phyloP scores from a whole-genome alignment of 192 early-diverging fungal species.

The Powellomyces hirtus region DNA sequence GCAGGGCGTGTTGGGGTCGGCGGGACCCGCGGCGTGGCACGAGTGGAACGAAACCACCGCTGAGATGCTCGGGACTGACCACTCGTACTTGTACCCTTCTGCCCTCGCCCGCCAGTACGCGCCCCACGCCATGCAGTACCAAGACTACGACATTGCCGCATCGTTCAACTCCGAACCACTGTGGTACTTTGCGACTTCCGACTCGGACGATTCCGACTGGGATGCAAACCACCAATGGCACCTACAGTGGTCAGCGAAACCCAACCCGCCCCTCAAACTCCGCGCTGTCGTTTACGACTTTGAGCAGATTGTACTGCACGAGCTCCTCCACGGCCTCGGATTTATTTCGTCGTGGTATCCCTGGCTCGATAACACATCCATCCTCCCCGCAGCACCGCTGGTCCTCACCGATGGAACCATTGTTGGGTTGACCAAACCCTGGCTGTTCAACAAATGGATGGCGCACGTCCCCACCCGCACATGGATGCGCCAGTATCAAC shows the following conservation, averaged over 20 bases:
- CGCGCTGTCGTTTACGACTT: slow-evolving; percentile 33
- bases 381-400: slow-evolving; percentile 27
- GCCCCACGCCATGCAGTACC: slow-evolving; percentile 7
- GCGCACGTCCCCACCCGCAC: slow-evolving; percentile 25
- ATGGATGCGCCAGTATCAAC: slow-evolving; percentile 38
- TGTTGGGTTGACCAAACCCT: slow-evolving; percentile 25
- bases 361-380: not conserved
- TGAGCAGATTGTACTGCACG: slow-evolving; percentile 39
- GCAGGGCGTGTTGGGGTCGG: slow-evolving; percentile 30
- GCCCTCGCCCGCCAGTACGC: slow-evolving; percentile 36
- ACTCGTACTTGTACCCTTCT: slow-evolving; percentile 37
- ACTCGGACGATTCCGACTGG: slow-evolving; percentile 15
- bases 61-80: slow-evolving; percentile 24
- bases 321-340: slow-evolving; percentile 47
- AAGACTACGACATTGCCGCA: slow-evolving; percentile 31
- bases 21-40: slow-evolving; percentile 30
- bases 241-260: not conserved
- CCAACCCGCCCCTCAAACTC: not conserved
- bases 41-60: slow-evolving; percentile 4
- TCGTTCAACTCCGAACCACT: slow-evolving; percentile 39
- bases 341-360: slow-evolving; percentile 42
- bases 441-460: slow-evolving; percentile 38
- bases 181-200: slow-evolving; percentile 38
- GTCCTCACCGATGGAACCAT: slow-evolving; percentile 7
- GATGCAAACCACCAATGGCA: not conserved